Percentiles rank a stretch among this genome's conserved stretches.
These are phyloP conservation scores for Fomitopsis palustris DNA, from an alignment of 1,284 basidiomycete genomes.

Conservation along the genomic window DNA sequence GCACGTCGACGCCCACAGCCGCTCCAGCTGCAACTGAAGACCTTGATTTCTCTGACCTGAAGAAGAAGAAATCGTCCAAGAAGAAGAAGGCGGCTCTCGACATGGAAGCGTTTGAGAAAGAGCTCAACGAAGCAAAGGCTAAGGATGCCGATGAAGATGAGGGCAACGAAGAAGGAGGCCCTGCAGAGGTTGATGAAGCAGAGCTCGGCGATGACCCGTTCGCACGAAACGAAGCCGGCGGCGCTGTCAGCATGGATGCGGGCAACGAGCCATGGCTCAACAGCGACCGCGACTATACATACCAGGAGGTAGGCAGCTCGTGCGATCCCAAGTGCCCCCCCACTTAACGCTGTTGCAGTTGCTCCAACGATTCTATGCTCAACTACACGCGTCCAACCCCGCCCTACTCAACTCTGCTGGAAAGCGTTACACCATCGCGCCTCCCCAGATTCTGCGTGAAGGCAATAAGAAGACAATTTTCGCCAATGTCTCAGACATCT, in stretches of 20 bases:
- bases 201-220: constrained; percentile 88
- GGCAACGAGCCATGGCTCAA: constrained; percentile 86
- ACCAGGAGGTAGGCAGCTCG: constrained; percentile 71
- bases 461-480: constrained; percentile 97
- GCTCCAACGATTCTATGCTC: constrained; percentile 88
- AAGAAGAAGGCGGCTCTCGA: constrained; percentile 76
- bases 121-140: constrained; percentile 65
- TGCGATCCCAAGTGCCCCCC: background rate
- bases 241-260: constrained; percentile 54
- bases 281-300: constrained; percentile 92
- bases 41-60: constrained; percentile 81
- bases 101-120: constrained; percentile 88
- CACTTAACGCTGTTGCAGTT: constrained; percentile 49
- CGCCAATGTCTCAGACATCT: constrained; percentile 96
- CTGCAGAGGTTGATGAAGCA: constrained; percentile 71
- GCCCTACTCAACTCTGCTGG: constrained; percentile 83
- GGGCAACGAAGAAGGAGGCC: constrained; percentile 54
- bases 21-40: constrained; percentile 52
- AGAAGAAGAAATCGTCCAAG: constrained; percentile 80
- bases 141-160: constrained; percentile 58
- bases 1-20: constrained; percentile 53
- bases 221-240: constrained; percentile 49
- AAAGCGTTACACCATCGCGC: constrained; percentile 96
- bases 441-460: constrained; percentile 93
- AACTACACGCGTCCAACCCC: constrained; percentile 93